Percentiles rank a stretch among this genome's conserved stretches.
These are phyloP conservation scores for Starmerella scarabaei DNA, from an alignment of 805 yeast genomes.

Conservation along the genomic window DNA sequence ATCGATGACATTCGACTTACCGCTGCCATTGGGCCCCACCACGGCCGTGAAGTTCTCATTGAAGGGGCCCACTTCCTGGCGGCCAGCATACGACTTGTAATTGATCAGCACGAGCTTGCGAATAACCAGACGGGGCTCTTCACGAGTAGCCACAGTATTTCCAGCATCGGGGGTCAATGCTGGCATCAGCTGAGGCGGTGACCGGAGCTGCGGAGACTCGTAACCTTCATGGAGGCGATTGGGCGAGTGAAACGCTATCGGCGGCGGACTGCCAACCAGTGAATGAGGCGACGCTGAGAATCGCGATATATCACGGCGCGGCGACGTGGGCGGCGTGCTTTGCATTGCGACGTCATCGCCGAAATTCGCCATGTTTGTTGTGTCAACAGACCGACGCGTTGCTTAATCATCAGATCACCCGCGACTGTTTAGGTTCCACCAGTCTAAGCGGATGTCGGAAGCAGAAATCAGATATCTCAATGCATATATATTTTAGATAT, in stretches of 20 bases:
- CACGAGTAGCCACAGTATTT: not conserved
- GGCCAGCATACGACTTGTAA: slow-evolving; percentile 92
- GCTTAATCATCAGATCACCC: no score
- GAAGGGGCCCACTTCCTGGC: slow-evolving; percentile 88
- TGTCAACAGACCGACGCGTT: no score
- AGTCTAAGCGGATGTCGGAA: no score
- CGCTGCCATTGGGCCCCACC: slow-evolving; percentile 97
- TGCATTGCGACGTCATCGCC: not conserved
- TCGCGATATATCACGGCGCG: not conserved
- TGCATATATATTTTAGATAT: no score
- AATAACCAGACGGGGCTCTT: slow-evolving; percentile 49
- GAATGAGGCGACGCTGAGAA: not conserved
- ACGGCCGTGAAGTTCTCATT: slow-evolving; percentile 88
- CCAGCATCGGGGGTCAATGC: not conserved
- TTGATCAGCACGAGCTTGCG: slow-evolving; percentile 59
- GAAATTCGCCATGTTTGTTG: not conserved
- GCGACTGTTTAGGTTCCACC: no score
- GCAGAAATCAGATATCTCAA: no score
- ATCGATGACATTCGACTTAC: slow-evolving; percentile 94
- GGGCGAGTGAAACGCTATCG: not conserved
- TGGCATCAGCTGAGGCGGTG: slow-evolving; percentile 1
- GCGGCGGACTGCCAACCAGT: not conserved
- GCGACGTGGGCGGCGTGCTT: not conserved
- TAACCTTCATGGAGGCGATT: not conserved
- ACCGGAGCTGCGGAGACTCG: not conserved